Conservation (phyloP, 306 rosid species). For the Cicer arietinum region DNA sequence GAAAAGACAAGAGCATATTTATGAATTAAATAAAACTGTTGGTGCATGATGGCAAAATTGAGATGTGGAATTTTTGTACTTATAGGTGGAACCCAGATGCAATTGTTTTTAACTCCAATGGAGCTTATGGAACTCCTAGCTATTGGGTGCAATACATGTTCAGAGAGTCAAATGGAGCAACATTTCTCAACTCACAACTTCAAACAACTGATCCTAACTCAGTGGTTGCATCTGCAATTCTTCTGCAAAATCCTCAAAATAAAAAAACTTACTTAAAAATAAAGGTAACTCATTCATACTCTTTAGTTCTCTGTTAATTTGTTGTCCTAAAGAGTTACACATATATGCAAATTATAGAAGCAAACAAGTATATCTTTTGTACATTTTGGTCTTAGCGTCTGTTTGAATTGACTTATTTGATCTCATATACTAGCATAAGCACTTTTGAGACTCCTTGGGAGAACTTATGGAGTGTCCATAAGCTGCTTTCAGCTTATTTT, state of each 20-base stretch:
- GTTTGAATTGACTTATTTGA: no score
- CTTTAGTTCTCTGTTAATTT: not conserved
- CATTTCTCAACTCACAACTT: constrained; percentile 59
- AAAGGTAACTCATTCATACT: constrained; percentile 53
- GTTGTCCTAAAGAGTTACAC: not conserved
- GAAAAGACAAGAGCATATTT: constrained; percentile 6
- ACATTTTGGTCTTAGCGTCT: not conserved
- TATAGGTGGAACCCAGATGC: constrained; percentile 89
- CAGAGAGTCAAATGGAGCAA: constrained; percentile 77
- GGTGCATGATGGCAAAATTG: constrained; percentile 19
- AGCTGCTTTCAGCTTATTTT: no score
- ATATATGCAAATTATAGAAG: not conserved
- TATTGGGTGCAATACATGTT: constrained; percentile 79
- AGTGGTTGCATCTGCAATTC: constrained; percentile 72
- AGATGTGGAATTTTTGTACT: constrained; percentile 29
- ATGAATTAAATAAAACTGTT: not conserved
- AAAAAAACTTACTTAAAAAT: constrained; percentile 54
- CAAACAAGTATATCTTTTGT: not conserved
- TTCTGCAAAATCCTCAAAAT: constrained; percentile 50
- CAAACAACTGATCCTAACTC: constrained; percentile 44
- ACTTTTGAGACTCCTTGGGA: no score
- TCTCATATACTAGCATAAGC: no score
- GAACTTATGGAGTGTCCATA: no score
- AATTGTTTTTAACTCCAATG: constrained; percentile 67
- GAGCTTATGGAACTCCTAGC: constrained; percentile 84